Base-by-base conservation (phyloP, 1,139 yeast genomes). In the Blastobotrys elegans region DNA sequence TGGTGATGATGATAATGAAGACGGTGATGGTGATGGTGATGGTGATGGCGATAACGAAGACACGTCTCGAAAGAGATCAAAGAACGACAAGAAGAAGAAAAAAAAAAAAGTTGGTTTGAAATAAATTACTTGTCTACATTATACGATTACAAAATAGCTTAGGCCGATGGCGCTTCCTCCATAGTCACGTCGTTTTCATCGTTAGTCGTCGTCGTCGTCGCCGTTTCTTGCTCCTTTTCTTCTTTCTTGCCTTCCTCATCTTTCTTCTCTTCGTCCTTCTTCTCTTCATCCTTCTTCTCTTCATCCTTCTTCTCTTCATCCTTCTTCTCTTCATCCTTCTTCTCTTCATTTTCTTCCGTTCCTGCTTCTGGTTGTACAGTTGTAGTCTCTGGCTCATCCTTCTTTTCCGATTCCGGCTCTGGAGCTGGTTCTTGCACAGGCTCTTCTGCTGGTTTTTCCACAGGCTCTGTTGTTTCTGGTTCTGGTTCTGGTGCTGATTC, bases 121-220 rank as follows among this genome's bases (percentile, higher is more conserved):
- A 14, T n/a, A 32, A 37, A 31, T 22, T 24, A 24, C 20, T 24
- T 16, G 18, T n/a, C 18, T 29, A 4, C 17, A 14, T 21, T 18
- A 40, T 17, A 34, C 17, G 41, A 33, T 17, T 48, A 41, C n/a
- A n/a, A n/a, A n/a, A n/a, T n/a, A n/a, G n/a, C n/a, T n/a, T n/a
- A n/a, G n/a, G n/a, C n/a, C n/a, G n/a, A n/a, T 10, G 52, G 46
- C 5, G 53, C 57, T 35, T 55, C 54, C 27, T 51, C 50, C 61
- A 56, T 58, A 21, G 55, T 46, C 22, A 53, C 57, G 38, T 56
- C 59, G 6, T 44, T 52, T n/a, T 50, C 53, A 6, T 17, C 38
- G 26, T 27, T 27, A 14, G n/a, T 30, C 6, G 6, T 30, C n/a
- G n/a, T 13, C 33, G 14, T 30, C 13, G 14, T 5, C n/a, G 6